Base-by-base conservation (phyloP, 768 basidiomycete species). In the Rossbeevera mucosa region DNA sequence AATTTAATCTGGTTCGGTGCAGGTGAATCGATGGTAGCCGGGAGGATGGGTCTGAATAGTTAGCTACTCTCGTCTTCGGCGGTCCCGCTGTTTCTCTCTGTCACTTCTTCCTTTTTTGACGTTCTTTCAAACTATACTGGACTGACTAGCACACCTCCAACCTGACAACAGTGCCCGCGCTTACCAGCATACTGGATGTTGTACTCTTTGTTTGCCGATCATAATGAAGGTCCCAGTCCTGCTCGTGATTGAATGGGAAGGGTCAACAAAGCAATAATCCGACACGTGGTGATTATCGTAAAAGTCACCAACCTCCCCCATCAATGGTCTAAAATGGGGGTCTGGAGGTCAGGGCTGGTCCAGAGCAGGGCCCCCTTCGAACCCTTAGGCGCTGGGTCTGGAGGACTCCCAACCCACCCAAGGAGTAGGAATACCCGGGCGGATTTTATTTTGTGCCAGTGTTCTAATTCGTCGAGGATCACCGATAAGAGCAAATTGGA, bases 261-360 rank as follows among this genome's bases (percentile, higher is more conserved):
- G 31, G 16, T 33, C 3, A 5, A 16, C 16, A 33, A 33, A 13
- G 13, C 8, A 16, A 85, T 98, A 82, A 96, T 61, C 7, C 24
- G 26, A 48, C 38, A 20, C 20, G 7, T 21, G 25, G 18, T 22
- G 7, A 38, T 30, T 2, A n/a, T 31, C 20, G 21, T 24, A 3
- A 6, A 31, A 40, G 51, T 57, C 31, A 63, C 40, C 48, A 29
- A 40, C n/a, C 20, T 16, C 12, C 51, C 97, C 95, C 18, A 88
- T 97, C 60, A 95, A 95, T 54, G 96, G 96, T 16, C 95, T 94
- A 9, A 97, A 97, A 72, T 99, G 96, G 96, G 96, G 94, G 92
- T 44, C 87, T 94, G 3, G 81, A 85, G 51, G 79, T 82, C 54
- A 86, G 87, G 68, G 82, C 97, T 48, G 85, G 96, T 51, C 96